These are phyloP conservation scores for Metarhizium rileyi DNA, from an alignment of 2,329 filamentous ascomycete genomes.

Conservation along the genomic window DNA sequence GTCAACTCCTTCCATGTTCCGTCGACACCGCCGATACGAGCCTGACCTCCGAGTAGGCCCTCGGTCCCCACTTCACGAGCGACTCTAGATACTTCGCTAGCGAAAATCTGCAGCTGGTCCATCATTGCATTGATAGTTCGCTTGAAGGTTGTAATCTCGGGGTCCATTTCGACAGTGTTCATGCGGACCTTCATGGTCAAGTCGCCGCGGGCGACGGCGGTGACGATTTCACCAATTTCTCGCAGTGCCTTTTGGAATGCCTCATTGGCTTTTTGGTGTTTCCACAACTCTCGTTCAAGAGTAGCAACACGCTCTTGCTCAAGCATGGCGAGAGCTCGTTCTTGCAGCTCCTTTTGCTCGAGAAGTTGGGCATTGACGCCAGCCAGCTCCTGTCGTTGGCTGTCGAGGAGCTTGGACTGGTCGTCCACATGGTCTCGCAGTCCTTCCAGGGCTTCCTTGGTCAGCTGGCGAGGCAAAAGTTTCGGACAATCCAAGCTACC, in stretches of 20 bases:
- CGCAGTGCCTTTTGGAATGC: conserved; percentile 95
- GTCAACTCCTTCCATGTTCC: conserved; percentile 98
- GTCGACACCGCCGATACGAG: conserved; percentile 85
- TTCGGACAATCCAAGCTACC: conserved; percentile 29
- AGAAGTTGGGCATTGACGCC: conserved; percentile 78
- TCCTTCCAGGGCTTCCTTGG: conserved; percentile 74
- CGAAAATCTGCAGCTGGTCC: conserved; percentile 93
- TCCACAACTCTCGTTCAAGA: conserved; percentile 86
- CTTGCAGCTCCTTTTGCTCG: conserved; percentile 76
- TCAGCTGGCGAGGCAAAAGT: conserved; percentile 42
- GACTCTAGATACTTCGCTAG: conserved; percentile 88
- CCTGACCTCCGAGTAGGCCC: conserved; percentile 86
- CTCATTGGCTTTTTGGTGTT: conserved; percentile 95
- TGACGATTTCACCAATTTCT: conserved; percentile 96
- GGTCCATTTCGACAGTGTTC: conserved; percentile 93
- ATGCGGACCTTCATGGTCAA: conserved; percentile 95
- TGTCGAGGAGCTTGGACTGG: conserved; percentile 85
- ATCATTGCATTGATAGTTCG: conserved; percentile 99
- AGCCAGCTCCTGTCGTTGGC: conserved; percentile 75
- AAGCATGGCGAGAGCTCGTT: conserved; percentile 70
- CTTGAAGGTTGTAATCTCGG: conserved; percentile 96
- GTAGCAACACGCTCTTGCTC: conserved; percentile 82
- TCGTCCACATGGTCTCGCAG: conserved; percentile 86
- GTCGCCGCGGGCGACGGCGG: conserved; percentile 88
- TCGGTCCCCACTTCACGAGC: conserved; percentile 95